Conservation (phyloP, 2,329 filamentous ascomycete genomes). For the Penicillium corylophilum region DNA sequence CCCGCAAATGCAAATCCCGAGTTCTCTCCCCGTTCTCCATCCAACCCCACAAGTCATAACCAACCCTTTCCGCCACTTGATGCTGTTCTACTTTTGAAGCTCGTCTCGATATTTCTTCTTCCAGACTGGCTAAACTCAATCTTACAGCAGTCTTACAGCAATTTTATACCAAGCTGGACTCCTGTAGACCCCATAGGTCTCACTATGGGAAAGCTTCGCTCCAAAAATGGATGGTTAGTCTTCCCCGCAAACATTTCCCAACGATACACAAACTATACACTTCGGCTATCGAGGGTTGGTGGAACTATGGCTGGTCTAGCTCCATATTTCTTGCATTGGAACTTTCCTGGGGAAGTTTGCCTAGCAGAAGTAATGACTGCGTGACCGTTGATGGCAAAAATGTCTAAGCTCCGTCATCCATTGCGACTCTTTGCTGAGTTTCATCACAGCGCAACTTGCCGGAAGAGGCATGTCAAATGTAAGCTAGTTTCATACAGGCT, state of each 20-base stretch:
- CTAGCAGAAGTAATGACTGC: background rate
- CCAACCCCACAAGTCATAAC: background rate
- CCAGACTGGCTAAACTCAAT: background rate
- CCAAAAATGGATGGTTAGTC: constrained; percentile 7
- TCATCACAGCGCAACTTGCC: constrained; percentile 6
- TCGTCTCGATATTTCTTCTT: constrained; percentile 7
- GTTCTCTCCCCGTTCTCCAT: background rate
- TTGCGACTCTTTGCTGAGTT: background rate
- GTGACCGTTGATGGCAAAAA: background rate
- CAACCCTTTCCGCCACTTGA: background rate
- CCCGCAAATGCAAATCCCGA: constrained; percentile 1
- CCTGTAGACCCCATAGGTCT: background rate
- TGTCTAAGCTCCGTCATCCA: background rate
- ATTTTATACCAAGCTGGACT: background rate
- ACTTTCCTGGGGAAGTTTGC: background rate
- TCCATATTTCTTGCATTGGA: background rate
- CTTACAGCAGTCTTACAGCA: background rate
- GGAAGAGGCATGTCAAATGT: constrained; percentile 11
- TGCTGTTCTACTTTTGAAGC: background rate
- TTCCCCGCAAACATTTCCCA: background rate
- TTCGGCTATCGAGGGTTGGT: background rate
- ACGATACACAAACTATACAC: background rate
- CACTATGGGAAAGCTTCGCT: constrained; percentile 9
- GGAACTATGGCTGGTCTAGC: background rate
- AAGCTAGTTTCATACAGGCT: background rate